Conservation (phyloP, 2,329 filamentous ascomycete genomes). For the Colletotrichum lini region DNA sequence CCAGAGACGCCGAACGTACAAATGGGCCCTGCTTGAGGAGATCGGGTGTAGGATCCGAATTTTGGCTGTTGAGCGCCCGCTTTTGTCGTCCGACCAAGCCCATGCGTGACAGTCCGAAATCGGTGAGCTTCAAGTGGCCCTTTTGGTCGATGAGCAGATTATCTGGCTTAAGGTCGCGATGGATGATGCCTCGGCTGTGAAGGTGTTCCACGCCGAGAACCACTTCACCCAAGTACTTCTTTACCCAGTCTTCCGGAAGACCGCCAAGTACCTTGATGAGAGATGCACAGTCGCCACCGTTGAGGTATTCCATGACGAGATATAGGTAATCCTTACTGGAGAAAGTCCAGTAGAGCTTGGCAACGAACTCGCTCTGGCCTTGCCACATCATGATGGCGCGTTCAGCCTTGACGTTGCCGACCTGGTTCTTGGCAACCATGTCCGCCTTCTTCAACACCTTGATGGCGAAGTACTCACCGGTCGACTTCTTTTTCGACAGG, state of each 20-base stretch:
- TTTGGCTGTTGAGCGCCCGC: slow-evolving; percentile 83
- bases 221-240: slow-evolving; percentile 97
- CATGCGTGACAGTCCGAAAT: slow-evolving; percentile 98
- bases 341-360: slow-evolving; percentile 99
- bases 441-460: slow-evolving; percentile 99
- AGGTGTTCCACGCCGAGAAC: slow-evolving; percentile 97
- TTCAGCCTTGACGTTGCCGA: slow-evolving; percentile 98
- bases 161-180: slow-evolving; percentile 96
- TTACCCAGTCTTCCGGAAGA: slow-evolving; percentile 96
- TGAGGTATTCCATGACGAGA: slow-evolving; percentile 98
- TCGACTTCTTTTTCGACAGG: slow-evolving; percentile 97
- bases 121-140: slow-evolving; percentile 95
- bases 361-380: slow-evolving; percentile 98
- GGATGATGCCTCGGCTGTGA: slow-evolving; percentile 94
- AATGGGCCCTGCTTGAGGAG: slow-evolving; percentile 94
- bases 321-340: slow-evolving; percentile 99
- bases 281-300: slow-evolving; percentile 96
- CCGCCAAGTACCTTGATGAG: slow-evolving; percentile 95
- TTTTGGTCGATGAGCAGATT: slow-evolving; percentile 98
- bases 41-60: slow-evolving; percentile 89
- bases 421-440: slow-evolving; percentile 99
- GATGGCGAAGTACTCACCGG: slow-evolving; percentile 98
- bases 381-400: slow-evolving; percentile 99
- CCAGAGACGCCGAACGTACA: slow-evolving; percentile 85
- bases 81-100: slow-evolving; percentile 97